A percentile compares a stretch with the other conserved stretches of the same genome.
Conservation (phyloP, 345 rosid genomes). For the Eucalyptus tenuipes region DNA sequence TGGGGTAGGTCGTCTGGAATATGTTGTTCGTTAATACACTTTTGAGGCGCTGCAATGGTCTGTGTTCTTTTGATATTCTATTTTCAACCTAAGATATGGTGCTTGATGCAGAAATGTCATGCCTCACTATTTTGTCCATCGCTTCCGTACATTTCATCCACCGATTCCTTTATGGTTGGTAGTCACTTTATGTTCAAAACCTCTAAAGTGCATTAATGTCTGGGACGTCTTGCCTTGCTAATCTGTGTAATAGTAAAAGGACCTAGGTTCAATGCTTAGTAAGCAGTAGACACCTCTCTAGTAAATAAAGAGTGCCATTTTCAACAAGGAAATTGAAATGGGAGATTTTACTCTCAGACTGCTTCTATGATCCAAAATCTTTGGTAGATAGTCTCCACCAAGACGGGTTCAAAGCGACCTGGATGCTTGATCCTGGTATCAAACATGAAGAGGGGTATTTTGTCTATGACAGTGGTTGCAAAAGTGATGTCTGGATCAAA, state of each 20-base stretch:
- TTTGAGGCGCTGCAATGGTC: not conserved
- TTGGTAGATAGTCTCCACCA: conserved; percentile 48
- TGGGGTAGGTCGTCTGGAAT: not conserved
- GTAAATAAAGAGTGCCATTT: not conserved
- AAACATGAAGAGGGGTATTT: conserved; percentile 60
- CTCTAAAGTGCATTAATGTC: not conserved
- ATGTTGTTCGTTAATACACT: not conserved
- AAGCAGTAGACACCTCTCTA: not conserved
- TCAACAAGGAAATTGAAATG: not conserved
- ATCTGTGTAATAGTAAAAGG: not conserved
- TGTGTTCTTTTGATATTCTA: not conserved
- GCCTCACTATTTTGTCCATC: not conserved
- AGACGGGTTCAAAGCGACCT: conserved; percentile 70
- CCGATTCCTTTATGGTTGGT: not conserved
- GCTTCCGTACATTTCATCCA: not conserved
- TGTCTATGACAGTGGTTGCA: conserved; percentile 56
- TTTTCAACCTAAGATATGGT: not conserved
- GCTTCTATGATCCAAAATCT: conserved; percentile 50
- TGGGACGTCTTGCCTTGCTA: not conserved
- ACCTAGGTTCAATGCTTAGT: not conserved
- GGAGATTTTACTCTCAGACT: conserved; percentile 25
- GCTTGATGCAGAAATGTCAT: not conserved
- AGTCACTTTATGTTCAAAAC: not conserved
- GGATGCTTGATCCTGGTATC: conserved; percentile 97
- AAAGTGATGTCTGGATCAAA: conserved; percentile 51